Evolutionary conservation across 352 stramenopile species (phyloP).

Genomic region (Globisporangium mamillatum): DNA sequence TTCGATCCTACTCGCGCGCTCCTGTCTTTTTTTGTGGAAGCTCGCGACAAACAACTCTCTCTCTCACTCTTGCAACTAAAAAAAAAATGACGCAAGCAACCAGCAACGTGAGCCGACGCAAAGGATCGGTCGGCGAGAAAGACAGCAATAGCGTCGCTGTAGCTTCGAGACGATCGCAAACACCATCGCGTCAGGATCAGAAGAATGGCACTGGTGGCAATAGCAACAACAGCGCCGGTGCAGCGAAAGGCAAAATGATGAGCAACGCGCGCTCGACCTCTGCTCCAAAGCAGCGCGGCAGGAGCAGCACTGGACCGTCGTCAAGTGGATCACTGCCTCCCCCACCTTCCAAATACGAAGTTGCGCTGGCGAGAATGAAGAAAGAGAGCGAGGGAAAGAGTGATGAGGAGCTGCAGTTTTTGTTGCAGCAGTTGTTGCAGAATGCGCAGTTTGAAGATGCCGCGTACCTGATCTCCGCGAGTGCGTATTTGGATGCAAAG

Average conservation of each 20-base stretch:
- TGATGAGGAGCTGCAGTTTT: conserved; percentile 45
- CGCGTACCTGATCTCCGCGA: conserved; percentile 65
- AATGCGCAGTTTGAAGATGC: conserved; percentile 49
- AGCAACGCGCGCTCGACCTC: conserved; percentile 15
- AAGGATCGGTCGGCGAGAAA: conserved; percentile 16
- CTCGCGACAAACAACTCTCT: background rate
- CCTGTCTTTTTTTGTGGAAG: background rate
- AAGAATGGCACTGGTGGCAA: conserved; percentile 7
- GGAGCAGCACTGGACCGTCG: background rate
- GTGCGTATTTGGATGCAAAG: conserved; percentile 30
- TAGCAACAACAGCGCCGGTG: background rate
- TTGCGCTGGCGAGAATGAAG: conserved; percentile 33
- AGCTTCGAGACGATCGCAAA: conserved; percentile 10
- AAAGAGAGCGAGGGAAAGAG: conserved; percentile 30
- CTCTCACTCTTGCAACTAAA: background rate
- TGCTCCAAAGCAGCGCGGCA: conserved; percentile 18
- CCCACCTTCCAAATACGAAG: conserved; percentile 23
- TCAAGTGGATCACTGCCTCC: background rate
- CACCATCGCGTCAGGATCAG: conserved; percentile 16
- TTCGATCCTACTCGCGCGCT: background rate
- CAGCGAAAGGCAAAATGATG: background rate
- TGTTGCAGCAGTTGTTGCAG: conserved; percentile 57
- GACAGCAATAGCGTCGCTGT: background rate
- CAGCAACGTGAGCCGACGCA: conserved; percentile 11
- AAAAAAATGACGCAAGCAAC: conserved; percentile 11